Evolutionary conservation across 805 yeast species (phyloP), one percentile per base, ranked within the genome.

Genomic region (Cephaloascus albidus): DNA sequence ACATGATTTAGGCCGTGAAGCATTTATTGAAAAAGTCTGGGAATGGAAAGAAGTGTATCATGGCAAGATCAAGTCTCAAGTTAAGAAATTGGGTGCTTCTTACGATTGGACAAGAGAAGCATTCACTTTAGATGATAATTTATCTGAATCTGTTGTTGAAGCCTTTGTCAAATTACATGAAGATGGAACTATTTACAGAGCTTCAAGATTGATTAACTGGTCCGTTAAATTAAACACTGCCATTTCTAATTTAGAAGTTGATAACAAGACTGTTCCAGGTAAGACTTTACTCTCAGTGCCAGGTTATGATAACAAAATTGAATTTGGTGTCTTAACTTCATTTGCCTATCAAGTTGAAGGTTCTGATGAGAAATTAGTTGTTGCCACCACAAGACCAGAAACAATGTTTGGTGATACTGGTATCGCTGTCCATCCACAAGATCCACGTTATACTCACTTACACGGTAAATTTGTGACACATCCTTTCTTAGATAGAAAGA

Each of bases 381-480:
- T 93, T 48, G 98, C 98, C 28, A 93, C 98, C 38, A 93, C 98
- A 33, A 90, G 98, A 78, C 98, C 98, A 34, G 98, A 93, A 69
- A 93, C 98, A 43, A 65, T 93, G 50, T 90, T 93, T 54, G 98
- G 98, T 72, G 98, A 93, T 65, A 88, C 97, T 41, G 98, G 83
- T 58, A 84, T 93, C 51, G 98, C 98, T 33, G 95, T 93, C 40
- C 98, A 93, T 63, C 98, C 98, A 43, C 78, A 89, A 36, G 98
- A 93, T 65, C 68, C 79, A 36, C 80, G 98, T 63, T 93, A 93
- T 72, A 83, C 65, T 49, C 98, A 93, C 60, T 72, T 93, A 56
- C 98, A 93, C 58, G 98, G 98, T 45, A 87, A 89, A 62, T 86
- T 69, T 58, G 93, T 85, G 44, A 61, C 77, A 49, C 97, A 93